Conservation (phyloP, 148 eudicot genomes). For the Heliosperma pusillum region DNA sequence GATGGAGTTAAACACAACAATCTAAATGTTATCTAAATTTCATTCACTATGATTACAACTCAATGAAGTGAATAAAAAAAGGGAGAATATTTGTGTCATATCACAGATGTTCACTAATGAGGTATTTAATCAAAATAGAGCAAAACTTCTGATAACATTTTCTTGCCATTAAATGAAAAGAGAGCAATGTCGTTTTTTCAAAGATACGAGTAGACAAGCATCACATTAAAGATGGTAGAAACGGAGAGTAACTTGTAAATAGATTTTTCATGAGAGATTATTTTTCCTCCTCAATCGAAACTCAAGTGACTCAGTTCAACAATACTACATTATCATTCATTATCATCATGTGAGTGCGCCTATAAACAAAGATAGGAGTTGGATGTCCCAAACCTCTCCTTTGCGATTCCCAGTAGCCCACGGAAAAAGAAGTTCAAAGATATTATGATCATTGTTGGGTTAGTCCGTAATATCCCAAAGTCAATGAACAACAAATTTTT, state of each 20-base stretch:
- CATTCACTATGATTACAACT: background rate
- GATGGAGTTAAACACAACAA: background rate
- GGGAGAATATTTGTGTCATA: background rate
- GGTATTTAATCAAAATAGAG: background rate
- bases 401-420: background rate
- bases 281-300: background rate
- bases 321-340: background rate
- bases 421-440: no score
- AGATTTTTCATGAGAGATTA: background rate
- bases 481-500: no score
- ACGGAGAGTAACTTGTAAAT: background rate
- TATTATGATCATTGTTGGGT: no score
- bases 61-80: background rate
- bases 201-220: background rate
- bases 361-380: background rate
- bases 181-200: background rate
- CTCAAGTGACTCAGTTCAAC: no score
- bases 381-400: background rate
- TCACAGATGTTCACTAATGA: background rate
- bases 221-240: background rate
- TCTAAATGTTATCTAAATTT: background rate
- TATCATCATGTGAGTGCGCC: background rate
- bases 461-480: no score
- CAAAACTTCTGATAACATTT: background rate
- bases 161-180: background rate